Conservation (phyloP, 805 yeast species). For the Yarrowia porcina region DNA sequence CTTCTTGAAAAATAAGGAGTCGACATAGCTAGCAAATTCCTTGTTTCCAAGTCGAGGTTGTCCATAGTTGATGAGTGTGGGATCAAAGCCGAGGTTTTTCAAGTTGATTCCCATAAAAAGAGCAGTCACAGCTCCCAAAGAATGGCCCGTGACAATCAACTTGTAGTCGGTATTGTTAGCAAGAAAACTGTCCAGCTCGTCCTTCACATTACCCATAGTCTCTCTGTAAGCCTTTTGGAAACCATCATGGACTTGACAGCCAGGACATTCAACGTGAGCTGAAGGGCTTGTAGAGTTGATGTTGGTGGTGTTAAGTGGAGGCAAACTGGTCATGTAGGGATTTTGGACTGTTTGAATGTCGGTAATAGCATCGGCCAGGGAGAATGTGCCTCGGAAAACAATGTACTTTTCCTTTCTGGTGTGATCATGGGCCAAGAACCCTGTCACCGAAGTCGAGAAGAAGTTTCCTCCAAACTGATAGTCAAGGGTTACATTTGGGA, state of each 20-base stretch:
- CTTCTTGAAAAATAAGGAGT: neutral
- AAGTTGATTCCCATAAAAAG: constrained; percentile 60
- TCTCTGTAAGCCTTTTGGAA: constrained; percentile 5
- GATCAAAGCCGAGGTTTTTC: constrained; percentile 49
- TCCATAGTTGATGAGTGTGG: constrained; percentile 57
- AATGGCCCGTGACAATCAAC: constrained; percentile 63
- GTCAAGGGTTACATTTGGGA: neutral
- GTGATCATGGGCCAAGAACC: constrained; percentile 2
- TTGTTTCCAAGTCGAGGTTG: constrained; percentile 61
- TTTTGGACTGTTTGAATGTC: neutral
- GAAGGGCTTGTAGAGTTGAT: neutral
- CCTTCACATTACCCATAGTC: neutral
- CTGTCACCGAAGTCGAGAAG: neutral
- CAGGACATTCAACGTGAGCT: neutral
- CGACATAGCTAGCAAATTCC: neutral
- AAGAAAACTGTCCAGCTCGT: neutral
- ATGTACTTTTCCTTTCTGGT: neutral
- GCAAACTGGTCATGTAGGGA: neutral
- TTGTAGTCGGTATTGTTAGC: constrained; percentile 45
- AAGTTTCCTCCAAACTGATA: constrained; percentile 3
- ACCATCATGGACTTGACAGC: neutral
- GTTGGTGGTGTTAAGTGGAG: neutral
- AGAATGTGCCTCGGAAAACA: constrained; percentile 4
- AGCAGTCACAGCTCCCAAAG: constrained; percentile 71
- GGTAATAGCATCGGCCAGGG: neutral